These are phyloP conservation scores for Pyricularia pennisetigena DNA, from an alignment of 2,329 filamentous ascomycete species.

Conservation along the genomic window DNA sequence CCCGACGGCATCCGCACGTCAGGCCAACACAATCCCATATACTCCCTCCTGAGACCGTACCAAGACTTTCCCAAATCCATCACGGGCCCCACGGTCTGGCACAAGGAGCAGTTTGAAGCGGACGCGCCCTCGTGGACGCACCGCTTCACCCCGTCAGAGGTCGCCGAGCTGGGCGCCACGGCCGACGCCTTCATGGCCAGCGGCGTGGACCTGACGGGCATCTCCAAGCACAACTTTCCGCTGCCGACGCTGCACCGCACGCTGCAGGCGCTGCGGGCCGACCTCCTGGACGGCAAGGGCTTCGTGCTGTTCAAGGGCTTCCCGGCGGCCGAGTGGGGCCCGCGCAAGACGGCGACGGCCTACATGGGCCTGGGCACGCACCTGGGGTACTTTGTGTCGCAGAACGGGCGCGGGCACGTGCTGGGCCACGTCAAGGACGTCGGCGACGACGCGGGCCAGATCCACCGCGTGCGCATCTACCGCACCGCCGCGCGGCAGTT, in stretches of 20 bases:
- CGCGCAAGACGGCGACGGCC: conserved; percentile 72
- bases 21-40: conserved; percentile 63
- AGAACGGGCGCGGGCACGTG: conserved; percentile 78
- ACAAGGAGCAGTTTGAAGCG: conserved; percentile 50
- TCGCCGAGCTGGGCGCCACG: conserved; percentile 54
- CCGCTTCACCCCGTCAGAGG: conserved; percentile 54
- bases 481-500: conserved; percentile 77
- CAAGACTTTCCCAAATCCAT: conserved; percentile 62
- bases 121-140: conserved; percentile 65
- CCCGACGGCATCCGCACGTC: conserved; percentile 42
- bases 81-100: conserved; percentile 64
- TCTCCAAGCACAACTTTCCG: conserved; percentile 36
- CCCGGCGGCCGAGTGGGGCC: conserved; percentile 66
- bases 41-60: conserved; percentile 56
- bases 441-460: conserved; percentile 70
- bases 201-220: conserved; percentile 60
- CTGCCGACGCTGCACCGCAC: conserved; percentile 27
- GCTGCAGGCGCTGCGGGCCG: conserved; percentile 25
- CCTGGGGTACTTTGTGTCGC: conserved; percentile 78
- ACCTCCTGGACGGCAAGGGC: conserved; percentile 67
- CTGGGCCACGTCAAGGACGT: conserved; percentile 86
- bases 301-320: conserved; percentile 87
- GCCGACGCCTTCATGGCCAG: conserved; percentile 60
- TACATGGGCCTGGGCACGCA: conserved; percentile 86
- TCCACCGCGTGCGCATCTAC: conserved; percentile 84